Evolutionary conservation across 768 basidiomycete genomes (phyloP), one percentile per base, ranked within the genome.

Genomic region (Collybia nuda): DNA sequence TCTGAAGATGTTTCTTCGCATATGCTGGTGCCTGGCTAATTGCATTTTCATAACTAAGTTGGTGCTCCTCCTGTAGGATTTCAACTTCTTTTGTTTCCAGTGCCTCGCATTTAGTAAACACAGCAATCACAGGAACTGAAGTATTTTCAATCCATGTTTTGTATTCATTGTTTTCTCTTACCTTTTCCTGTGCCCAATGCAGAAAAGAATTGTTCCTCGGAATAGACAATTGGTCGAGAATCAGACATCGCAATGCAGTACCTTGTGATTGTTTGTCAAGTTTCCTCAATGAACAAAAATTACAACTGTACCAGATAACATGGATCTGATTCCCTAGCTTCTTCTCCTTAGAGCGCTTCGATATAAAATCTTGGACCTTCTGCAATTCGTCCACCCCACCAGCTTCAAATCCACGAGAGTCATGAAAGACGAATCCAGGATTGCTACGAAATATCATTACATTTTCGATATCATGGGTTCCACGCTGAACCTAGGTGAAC

Each of bases 391-490:
- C 50, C 0, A 19, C 55, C 2, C 53, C 56, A 3, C 73, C 73
- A 17, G 68, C 51, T 56, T 75, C 71, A 44, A 76, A 72, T 3
- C 73, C 74, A 39, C 61, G 48, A n/a, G 74, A 76, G 48, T 76
- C 73, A 36, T 75, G 74, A 48, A 75, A 74, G 18, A 74, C 61
- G 52, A 72, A 75, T 2, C 55, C 42, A 3, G 52, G 56, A 26
- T 68, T 68, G 56, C 59, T 69, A 18, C 37, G 41, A 53, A 68
- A 74, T 6, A 60, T 52, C 36, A 69, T 61, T 47, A 61, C 54
- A 29, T 56, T 48, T 41, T 64, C 48, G 22, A 73, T 66, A 46
- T 75, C 53, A 55, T 72, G 72, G 5, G 46, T 36, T 24, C 71
- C 73, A 29, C 70, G 66, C 70, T 67, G 51, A 24, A 40, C 17